A percentile compares a stretch with the other conserved stretches of the same genome.
Conservation (phyloP, 257 asterid genomes). For the Lavandula angustifolia region DNA sequence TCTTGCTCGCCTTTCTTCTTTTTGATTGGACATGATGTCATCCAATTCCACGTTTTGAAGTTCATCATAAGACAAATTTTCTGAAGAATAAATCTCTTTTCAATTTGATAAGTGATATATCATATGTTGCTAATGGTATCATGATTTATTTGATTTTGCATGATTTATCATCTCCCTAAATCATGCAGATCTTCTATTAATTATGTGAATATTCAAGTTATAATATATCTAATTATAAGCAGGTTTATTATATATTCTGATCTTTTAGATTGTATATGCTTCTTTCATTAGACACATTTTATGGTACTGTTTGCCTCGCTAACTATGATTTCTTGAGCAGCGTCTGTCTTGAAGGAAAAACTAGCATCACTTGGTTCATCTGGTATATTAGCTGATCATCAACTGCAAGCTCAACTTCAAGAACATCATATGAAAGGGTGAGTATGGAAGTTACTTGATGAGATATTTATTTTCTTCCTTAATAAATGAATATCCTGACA, state of each 20-base stretch:
- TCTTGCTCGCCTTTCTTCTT: slow-evolving; percentile 5
- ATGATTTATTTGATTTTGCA: slow-evolving; percentile 6
- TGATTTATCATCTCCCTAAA: neutral
- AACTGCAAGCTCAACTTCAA: slow-evolving; percentile 95
- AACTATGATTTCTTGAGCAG: slow-evolving; percentile 50
- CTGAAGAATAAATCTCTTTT: slow-evolving; percentile 14
- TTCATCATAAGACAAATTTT: slow-evolving; percentile 9
- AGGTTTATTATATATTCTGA: slow-evolving; percentile 1
- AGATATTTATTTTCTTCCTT: neutral
- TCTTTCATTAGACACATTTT: slow-evolving; percentile 18
- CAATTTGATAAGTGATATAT: neutral
- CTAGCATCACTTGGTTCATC: slow-evolving; percentile 96
- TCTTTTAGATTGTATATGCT: slow-evolving; percentile 8
- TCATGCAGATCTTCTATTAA: slow-evolving; percentile 19
- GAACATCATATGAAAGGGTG: slow-evolving; percentile 96
- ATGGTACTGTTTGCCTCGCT: slow-evolving; percentile 23
- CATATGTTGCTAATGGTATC: neutral
- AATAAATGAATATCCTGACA: neutral
- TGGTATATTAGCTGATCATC: slow-evolving; percentile 99
- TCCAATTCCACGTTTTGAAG: slow-evolving; percentile 12
- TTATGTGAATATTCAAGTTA: slow-evolving; percentile 16
- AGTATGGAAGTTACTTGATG: slow-evolving; percentile 35
- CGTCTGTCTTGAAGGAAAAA: slow-evolving; percentile 94
- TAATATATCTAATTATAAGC: slow-evolving; percentile 22
- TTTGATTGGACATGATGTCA: slow-evolving; percentile 25